Base-by-base conservation (phyloP, 495 filamentous ascomycete species). In the Penicillium flavigenum region DNA sequence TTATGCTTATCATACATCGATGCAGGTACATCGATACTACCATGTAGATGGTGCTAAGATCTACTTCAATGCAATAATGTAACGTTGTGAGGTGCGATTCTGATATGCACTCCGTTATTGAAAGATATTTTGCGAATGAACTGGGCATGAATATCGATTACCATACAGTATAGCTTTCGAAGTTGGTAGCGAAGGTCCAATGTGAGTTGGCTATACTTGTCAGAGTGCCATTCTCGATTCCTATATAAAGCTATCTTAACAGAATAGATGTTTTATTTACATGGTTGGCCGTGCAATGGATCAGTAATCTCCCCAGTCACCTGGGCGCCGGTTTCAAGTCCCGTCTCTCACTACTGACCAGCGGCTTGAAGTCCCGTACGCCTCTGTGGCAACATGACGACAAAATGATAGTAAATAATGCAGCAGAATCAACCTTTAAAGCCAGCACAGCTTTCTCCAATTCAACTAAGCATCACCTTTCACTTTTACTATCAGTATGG, bases 361-460 rank as follows among this genome's bases (percentile, higher is more conserved):
- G 27, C 27, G 27, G 31, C 31, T 34, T 34, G 11, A 5, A 34
- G 5, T 54, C 51, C 51, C 51, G 51, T 24, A 19, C 12, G n/a
- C 56, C 36, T 42, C 24, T 10, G 10, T 14, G 36, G 36, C 36
- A 59, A 4, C 46, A 63, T 69, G 64, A 69, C 66, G 64, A 58
- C 61, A 67, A 27, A 31, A 55, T 62, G 61, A 69, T 48, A 26
- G 26, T 31, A 51, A 20, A 6, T 19, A 16, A 36, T 38, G 5
- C 5, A 16, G 16, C n/a, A 39, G 6, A 17, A 0, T 9, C 2
- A 39, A 2, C 2, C 16, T 39, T 39, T 17, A 39, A 17, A 39
- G n/a, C 0, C n/a, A 1, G 42, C 38, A 14, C 10, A 29, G 32
- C 11, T 31, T 34, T 11, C 11, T 12, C 26, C 0, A 17, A 32